A percentile compares a stretch with the other conserved stretches of the same genome.
Conservation (phyloP, 2,329 filamentous ascomycete species). For the Dactylellina parvicollis region DNA sequence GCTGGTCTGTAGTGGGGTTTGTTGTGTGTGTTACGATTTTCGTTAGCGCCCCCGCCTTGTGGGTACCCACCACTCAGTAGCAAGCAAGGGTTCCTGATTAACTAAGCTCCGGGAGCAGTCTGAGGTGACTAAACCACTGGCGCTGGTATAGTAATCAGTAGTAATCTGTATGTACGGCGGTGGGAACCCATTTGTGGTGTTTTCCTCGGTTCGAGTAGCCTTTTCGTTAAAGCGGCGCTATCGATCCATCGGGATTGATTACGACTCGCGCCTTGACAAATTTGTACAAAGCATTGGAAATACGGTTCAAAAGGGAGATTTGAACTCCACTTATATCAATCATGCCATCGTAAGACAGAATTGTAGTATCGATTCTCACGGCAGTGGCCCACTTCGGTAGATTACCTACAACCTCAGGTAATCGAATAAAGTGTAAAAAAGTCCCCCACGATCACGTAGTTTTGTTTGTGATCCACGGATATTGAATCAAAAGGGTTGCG, state of each 20-base stretch:
- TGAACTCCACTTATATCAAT: too few species aligned
- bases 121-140: conserved; percentile 45
- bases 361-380: background rate
- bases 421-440: too few species aligned
- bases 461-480: background rate
- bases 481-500: too few species aligned
- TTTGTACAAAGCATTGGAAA: conserved; percentile 53
- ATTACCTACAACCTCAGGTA: too few species aligned
- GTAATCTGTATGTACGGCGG: conserved; percentile 31
- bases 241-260: background rate
- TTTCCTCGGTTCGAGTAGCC: conserved; percentile 17
- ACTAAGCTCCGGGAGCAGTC: conserved; percentile 17
- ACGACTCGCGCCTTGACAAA: background rate
- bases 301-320: too few species aligned
- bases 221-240: too few species aligned
- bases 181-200: too few species aligned
- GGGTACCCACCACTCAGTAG: background rate
- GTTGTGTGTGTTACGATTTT: conserved; percentile 9
- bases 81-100: conserved; percentile 43
- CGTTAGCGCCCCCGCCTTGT: conserved; percentile 26
- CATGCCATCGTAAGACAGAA: background rate
- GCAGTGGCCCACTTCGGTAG: background rate
- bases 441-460: too few species aligned
- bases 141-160: conserved; percentile 53
- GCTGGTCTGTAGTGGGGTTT: conserved; percentile 3